Conservation (phyloP, 805 yeast genomes). For the Saturnispora sekii region DNA sequence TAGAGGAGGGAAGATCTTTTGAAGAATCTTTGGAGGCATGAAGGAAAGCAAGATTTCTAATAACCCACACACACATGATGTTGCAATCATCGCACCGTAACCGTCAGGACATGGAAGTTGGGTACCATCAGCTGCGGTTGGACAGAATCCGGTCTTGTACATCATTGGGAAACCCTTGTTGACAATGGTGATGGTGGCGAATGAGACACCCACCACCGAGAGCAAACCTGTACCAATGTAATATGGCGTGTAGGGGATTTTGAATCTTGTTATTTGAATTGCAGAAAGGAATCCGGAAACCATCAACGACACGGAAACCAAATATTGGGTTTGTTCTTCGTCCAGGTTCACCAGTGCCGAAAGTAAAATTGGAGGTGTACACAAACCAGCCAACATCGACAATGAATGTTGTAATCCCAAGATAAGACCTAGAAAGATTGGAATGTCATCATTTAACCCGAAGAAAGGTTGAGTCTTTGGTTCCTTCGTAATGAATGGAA, state of each 20-base stretch:
- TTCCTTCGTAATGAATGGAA: slow-evolving; percentile 50
- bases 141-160: slow-evolving; percentile 67
- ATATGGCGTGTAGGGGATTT: slow-evolving; percentile 62
- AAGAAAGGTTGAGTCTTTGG: slow-evolving; percentile 67
- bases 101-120: slow-evolving; percentile 79
- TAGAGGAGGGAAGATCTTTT: slow-evolving; percentile 73
- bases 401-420: slow-evolving; percentile 83
- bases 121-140: slow-evolving; percentile 52
- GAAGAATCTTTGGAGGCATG: slow-evolving; percentile 62
- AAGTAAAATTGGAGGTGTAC: slow-evolving; percentile 74
- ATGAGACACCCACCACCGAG: slow-evolving; percentile 87
- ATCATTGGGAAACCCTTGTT: slow-evolving; percentile 70
- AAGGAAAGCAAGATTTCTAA: slow-evolving; percentile 67
- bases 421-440: slow-evolving; percentile 61
- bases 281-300: slow-evolving; percentile 60
- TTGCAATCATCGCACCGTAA: slow-evolving; percentile 78
- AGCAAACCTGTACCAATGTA: slow-evolving; percentile 82
- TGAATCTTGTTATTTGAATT: slow-evolving; percentile 75
- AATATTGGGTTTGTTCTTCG: slow-evolving; percentile 41
- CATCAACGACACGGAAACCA: slow-evolving; percentile 66
- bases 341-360: slow-evolving; percentile 52
- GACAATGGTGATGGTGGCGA: slow-evolving; percentile 80
- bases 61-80: slow-evolving; percentile 68
- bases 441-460: slow-evolving; percentile 71
- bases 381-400: slow-evolving; percentile 88